Base-by-base conservation (phyloP, 2,329 filamentous ascomycete species). In the Penicillium sp. region DNA sequence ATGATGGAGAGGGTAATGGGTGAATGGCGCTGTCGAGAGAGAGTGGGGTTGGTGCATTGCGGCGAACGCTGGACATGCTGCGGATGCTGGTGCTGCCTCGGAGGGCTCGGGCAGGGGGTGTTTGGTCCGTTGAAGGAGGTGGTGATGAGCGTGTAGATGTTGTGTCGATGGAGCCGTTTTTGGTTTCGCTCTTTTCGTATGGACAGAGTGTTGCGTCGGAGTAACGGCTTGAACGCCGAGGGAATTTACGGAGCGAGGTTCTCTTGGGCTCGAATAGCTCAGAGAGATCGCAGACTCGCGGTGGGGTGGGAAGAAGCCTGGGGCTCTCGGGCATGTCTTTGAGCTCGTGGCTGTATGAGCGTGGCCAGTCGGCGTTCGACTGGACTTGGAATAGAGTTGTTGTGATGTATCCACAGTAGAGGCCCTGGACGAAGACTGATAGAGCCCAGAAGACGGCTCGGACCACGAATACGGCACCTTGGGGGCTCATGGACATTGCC, bases 391-490 rank as follows among this genome's bases (percentile, higher is more conserved):
- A 13, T 53, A 62, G 34, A 22, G 56, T 56, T 5, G 59, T 55
- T 38, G 69, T 50, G n/a, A 72, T 48, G 41, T 60, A 64, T 10
- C 69, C 69, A 45, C 62, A 70, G 43, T 70, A 66, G 4, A 69
- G 44, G 13, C 67, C 65, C 48, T 75, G 66, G 3, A 53, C 46
- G 10, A 73, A 63, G 9, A 73, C 57, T 2, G 71, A 71, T 3
- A 71, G 47, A 3, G 63, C 62, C 70, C 71, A 74, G 36, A 71
- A 55, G 9, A 71, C 65, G 50, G 74, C 73, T 40, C 77, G 73
- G 18, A 67, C 67, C 31, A 71, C 61, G 38, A 75, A 62, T 14
- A 68, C 46, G 1, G 58, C 41, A n/a, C 32, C 43, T 38, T 44
- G 60, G 46, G 13, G 53, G 47, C 47, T 62, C 51, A 55, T 63